Conservation (phyloP, 2,329 filamentous ascomycete species). For the Myriosclerotinia scirpicola region DNA sequence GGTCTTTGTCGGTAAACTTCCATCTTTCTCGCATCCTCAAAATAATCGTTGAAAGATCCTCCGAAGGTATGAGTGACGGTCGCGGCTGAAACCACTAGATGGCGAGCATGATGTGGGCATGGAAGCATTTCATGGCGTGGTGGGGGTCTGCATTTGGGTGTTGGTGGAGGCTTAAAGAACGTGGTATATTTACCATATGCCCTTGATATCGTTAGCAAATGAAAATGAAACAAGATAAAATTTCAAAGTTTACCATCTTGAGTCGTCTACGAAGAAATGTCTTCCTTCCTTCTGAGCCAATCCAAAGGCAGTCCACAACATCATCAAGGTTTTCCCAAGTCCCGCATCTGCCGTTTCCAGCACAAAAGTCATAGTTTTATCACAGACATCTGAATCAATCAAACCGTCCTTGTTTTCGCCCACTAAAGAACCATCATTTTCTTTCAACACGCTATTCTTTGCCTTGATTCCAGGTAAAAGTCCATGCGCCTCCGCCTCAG, state of each 20-base stretch:
- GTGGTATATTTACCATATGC: conserved; percentile 73
- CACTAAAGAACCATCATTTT: conserved; percentile 45
- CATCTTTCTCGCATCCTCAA: conserved; percentile 50
- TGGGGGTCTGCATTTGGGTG: conserved; percentile 66
- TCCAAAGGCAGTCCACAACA: conserved; percentile 81
- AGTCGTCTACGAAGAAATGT: conserved; percentile 82
- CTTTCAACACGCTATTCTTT: conserved; percentile 35
- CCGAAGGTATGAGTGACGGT: conserved; percentile 67
- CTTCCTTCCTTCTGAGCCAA: conserved; percentile 72
- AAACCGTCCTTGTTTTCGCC: conserved; percentile 49
- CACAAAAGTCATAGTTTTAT: conserved; percentile 72
- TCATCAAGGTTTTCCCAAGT: conserved; percentile 73
- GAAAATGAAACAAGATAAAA: neutral
- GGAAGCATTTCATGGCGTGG: conserved; percentile 75
- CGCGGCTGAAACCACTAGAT: conserved; percentile 70
- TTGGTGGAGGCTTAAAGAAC: conserved; percentile 68
- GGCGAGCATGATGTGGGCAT: conserved; percentile 72
- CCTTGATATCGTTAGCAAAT: conserved; percentile 43
- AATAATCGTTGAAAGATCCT: conserved; percentile 54
- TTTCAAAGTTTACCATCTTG: conserved; percentile 58
- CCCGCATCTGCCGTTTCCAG: conserved; percentile 74
- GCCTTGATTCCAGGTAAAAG: conserved; percentile 51
- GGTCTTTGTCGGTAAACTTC: conserved; percentile 55
- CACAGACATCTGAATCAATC: conserved; percentile 59
- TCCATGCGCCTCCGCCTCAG: conserved; percentile 65